These are phyloP conservation scores for Populus hybrid DNA, from an alignment of 441 rosid genomes.

Conservation along the genomic window DNA sequence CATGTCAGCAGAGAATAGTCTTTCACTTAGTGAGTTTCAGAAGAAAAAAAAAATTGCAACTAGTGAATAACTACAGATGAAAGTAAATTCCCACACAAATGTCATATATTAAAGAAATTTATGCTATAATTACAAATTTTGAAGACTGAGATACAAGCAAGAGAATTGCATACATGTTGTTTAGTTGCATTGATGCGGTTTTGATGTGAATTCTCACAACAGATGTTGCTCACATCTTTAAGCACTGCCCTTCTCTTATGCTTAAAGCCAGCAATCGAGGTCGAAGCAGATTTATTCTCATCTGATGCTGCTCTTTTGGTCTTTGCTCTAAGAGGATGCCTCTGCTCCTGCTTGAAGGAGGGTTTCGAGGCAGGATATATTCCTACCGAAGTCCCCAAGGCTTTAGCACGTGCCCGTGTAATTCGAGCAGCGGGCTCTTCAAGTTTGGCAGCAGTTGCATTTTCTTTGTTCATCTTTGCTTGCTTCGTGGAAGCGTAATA, in stretches of 20 bases:
- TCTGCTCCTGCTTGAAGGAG: conserved; percentile 57
- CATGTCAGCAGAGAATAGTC: conserved; percentile 9
- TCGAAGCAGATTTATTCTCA: conserved; percentile 34
- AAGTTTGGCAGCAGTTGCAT: conserved; percentile 31
- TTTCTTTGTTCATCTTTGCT: conserved; percentile 65
- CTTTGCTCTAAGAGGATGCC: conserved; percentile 28
- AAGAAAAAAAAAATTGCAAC: not conserved
- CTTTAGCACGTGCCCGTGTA: conserved; percentile 74
- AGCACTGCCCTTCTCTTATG: conserved; percentile 78
- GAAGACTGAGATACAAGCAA: not conserved
- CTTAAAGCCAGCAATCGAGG: conserved; percentile 37
- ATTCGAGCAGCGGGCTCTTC: conserved; percentile 41
- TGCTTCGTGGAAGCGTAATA: conserved; percentile 34
- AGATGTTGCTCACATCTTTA: conserved; percentile 60
- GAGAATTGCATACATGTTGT: conserved; percentile 37
- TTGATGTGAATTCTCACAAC: conserved; percentile 26
- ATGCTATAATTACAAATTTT: not conserved
- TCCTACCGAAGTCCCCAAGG: conserved; percentile 44
- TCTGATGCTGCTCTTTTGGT: conserved; percentile 49
- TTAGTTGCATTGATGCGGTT: conserved; percentile 37
- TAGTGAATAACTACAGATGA: not conserved
- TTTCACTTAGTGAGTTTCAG: not conserved
- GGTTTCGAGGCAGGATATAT: conserved; percentile 47
- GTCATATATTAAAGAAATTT: not conserved
- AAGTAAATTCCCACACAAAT: not conserved